Evolutionary conservation across 2,329 filamentous ascomycete genomes (phyloP).

Genomic region (Alternaria rosae): DNA sequence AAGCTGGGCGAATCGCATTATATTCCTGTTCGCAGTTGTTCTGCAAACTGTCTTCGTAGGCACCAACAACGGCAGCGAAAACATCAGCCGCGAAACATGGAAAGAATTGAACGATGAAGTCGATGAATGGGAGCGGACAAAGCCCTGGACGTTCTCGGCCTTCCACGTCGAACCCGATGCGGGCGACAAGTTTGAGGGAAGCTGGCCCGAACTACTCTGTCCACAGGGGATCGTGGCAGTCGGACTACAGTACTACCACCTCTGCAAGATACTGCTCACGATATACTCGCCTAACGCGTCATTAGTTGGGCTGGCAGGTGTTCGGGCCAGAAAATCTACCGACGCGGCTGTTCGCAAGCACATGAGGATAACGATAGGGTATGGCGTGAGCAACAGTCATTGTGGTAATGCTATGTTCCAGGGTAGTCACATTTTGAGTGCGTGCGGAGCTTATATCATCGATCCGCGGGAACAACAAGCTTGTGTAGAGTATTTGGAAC

Average conservation of each 20-base stretch:
- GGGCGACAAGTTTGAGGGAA: constrained; percentile 30
- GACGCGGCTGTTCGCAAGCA: constrained; percentile 38
- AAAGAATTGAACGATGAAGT: constrained; percentile 36
- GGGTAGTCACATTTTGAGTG: constrained; percentile 39
- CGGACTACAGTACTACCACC: constrained; percentile 41
- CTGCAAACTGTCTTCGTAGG: constrained; percentile 37
- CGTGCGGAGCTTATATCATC: constrained; percentile 38
- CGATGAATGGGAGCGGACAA: constrained; percentile 42
- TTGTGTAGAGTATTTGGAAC: constrained; percentile 36
- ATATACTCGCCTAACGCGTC: constrained; percentile 40
- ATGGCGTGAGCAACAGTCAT: constrained; percentile 37
- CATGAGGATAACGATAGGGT: constrained; percentile 40
- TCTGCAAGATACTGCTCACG: constrained; percentile 41
- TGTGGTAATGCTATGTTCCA: constrained; percentile 43
- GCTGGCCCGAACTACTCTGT: constrained; percentile 35
- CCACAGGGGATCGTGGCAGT: constrained; percentile 37
- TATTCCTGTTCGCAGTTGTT: constrained; percentile 41
- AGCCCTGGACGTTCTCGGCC: constrained; percentile 40
- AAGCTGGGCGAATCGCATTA: constrained; percentile 42
- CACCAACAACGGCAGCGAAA: constrained; percentile 18
- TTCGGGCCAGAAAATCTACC: constrained; percentile 33
- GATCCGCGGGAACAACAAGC: constrained; percentile 36
- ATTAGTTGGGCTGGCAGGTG: constrained; percentile 34
- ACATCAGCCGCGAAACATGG: constrained; percentile 38
- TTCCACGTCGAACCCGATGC: constrained; percentile 31